Percentiles rank a stretch among this genome's conserved stretches.
Conservation (phyloP, 2,329 filamentous ascomycete genomes). For the Samsoniella hepiali region DNA sequence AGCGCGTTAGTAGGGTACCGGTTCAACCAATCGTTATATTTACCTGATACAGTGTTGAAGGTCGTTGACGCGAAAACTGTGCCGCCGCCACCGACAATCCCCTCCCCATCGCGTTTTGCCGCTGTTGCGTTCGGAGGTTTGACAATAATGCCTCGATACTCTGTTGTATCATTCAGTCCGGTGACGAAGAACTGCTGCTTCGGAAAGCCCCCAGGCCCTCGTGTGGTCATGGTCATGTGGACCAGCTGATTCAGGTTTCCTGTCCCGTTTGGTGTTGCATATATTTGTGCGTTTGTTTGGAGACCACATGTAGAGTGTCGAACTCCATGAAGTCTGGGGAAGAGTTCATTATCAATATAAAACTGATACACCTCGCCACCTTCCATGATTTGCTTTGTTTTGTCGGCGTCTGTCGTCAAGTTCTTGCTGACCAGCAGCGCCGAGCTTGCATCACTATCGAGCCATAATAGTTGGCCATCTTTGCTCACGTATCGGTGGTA, state of each 20-base stretch:
- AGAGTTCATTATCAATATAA: slow-evolving; percentile 66
- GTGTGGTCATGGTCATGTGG: slow-evolving; percentile 64
- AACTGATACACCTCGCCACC: slow-evolving; percentile 65
- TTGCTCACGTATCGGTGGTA: slow-evolving; percentile 63
- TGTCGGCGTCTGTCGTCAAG: slow-evolving; percentile 56
- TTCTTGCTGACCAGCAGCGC: slow-evolving; percentile 78
- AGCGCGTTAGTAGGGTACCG: slow-evolving; percentile 2
- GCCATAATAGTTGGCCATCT: slow-evolving; percentile 57
- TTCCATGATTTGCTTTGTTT: slow-evolving; percentile 53
- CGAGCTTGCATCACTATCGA: slow-evolving; percentile 79
- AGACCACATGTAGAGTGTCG: slow-evolving; percentile 81
- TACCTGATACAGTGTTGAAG: slow-evolving; percentile 79
- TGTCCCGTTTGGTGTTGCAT: slow-evolving; percentile 47
- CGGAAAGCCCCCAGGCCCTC: slow-evolving; percentile 63
- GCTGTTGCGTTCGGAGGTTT: slow-evolving; percentile 53
- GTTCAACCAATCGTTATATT: slow-evolving; percentile 25
- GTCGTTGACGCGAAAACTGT: slow-evolving; percentile 66
- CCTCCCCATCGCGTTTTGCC: slow-evolving; percentile 29
- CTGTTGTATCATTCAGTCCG: slow-evolving; percentile 67
- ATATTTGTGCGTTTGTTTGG: slow-evolving; percentile 60
- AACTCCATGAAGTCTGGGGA: slow-evolving; percentile 63
- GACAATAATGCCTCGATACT: slow-evolving; percentile 72
- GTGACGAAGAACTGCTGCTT: slow-evolving; percentile 87
- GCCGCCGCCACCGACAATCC: slow-evolving; percentile 66
- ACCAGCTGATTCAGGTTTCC: slow-evolving; percentile 47